Evolutionary conservation across 1,284 basidiomycete genomes (phyloP), one percentile per base, ranked within the genome.

Genomic region (Irpex sp.): DNA sequence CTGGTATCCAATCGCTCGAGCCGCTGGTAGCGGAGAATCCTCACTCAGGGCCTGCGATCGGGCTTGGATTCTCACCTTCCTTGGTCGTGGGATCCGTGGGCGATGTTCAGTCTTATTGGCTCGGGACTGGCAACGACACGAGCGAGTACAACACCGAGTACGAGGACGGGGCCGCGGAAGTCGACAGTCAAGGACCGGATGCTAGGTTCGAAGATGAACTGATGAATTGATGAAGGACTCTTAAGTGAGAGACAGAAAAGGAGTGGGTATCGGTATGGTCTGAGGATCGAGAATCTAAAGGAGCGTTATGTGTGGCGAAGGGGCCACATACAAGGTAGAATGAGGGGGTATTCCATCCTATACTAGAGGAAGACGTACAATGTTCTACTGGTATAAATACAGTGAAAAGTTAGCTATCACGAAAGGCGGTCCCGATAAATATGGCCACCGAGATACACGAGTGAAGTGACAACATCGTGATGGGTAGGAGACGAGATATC

Each of bases 51-150:
- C 37, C 48, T 56, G 52, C 51, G 48, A 60, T 62, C 57, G 63
- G 69, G 54, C 74, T 73, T 37, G 66, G 70, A 3, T 73, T 80
- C 63, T 85, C 85, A 1, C 84, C 84, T 34, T 80, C 81, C 40
- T 82, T 81, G 17, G 83, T 82, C 1, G 75, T 75, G 58, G 73
- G 76, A 15, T 85, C 84, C 13, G 80, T 78, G 62, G 76, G 78
- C 15, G 84, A 85, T 55, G 68, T 70, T 19, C 68, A 67, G 48
- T 66, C 69, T 31, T 68, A 71, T 3, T 70, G 68, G 19, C 44
- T 66, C 7, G 69, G 65, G 31, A 68, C 65, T 56, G 70, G 67
- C 17, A 62, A 73, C 60, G 69, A 70, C 11, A 36, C 40, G 47
- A 77, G 75, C 60, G 73, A 69, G 57, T 76, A 77, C 51, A 76